A percentile compares a stretch with the other conserved stretches of the same genome.
Evolutionary conservation across 192 early-diverging fungal species (phyloP).

Genomic region (Jimgerdemannia lactiflua): DNA sequence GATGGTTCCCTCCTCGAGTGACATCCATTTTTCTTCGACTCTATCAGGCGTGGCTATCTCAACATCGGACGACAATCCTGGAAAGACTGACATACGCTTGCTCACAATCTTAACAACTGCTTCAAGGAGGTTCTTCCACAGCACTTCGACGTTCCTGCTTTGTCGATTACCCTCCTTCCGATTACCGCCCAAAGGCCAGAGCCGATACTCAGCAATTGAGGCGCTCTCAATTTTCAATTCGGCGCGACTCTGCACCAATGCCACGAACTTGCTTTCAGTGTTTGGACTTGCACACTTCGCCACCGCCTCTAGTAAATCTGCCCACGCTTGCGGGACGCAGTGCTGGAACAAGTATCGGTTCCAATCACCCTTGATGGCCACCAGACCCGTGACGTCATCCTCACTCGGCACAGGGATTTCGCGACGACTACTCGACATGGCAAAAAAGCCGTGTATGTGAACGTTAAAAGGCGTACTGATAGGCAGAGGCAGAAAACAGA

Average conservation of each 20-base stretch:
- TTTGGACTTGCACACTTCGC: background rate
- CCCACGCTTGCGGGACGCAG: slow-evolving; percentile 18
- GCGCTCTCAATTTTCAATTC: background rate
- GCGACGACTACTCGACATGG: slow-evolving; percentile 32
- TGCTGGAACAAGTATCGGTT: slow-evolving; percentile 23
- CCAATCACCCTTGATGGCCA: slow-evolving; percentile 27
- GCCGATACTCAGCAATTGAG: background rate
- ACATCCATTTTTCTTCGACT: background rate
- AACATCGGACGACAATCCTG: background rate
- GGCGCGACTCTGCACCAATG: too few relatives aligned
- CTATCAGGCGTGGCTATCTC: background rate
- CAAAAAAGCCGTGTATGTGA: slow-evolving; percentile 39
- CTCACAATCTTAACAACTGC: background rate
- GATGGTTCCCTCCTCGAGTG: background rate
- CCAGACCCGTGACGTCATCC: slow-evolving; percentile 19
- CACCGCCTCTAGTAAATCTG: slow-evolving; percentile 14
- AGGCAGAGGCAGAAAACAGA: slow-evolving; percentile 38
- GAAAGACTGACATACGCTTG: background rate
- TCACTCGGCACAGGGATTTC: slow-evolving; percentile 6
- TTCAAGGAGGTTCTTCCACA: background rate
- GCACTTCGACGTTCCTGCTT: background rate
- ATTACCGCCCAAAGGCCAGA: background rate
- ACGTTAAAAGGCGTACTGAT: slow-evolving; percentile 23
- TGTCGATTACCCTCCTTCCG: background rate
- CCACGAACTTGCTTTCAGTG: too few relatives aligned